A percentile compares a stretch with the other conserved stretches of the same genome.
Evolutionary conservation across 2,329 filamentous ascomycete genomes (phyloP).

Genomic region (Drechslerella dactyloides): DNA sequence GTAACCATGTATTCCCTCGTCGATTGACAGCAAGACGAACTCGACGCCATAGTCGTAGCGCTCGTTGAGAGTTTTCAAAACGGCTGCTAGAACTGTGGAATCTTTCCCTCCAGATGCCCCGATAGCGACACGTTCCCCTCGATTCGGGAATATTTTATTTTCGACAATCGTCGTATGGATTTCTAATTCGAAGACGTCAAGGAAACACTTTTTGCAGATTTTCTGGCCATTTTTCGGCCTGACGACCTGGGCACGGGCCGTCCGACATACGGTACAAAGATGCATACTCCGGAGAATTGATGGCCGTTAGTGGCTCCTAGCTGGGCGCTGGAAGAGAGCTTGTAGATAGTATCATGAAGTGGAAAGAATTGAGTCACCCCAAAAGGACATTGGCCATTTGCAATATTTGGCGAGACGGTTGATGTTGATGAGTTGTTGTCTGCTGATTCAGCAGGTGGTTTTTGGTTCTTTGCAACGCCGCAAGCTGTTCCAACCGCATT

Average conservation of each 20-base stretch:
- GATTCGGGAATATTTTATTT: slow-evolving; percentile 74
- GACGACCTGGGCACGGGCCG: slow-evolving; percentile 82
- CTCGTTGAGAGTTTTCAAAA: slow-evolving; percentile 92
- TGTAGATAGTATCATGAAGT: too few relatives aligned
- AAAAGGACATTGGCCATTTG: too few relatives aligned
- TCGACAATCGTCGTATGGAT: slow-evolving; percentile 89
- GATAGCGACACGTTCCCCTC: slow-evolving; percentile 87
- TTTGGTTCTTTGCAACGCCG: neutral
- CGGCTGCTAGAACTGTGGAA: slow-evolving; percentile 91
- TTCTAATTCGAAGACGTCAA: slow-evolving; percentile 86
- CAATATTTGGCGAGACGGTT: neutral
- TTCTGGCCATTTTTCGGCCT: slow-evolving; percentile 94
- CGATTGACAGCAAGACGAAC: slow-evolving; percentile 85
- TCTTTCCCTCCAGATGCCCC: slow-evolving; percentile 97
- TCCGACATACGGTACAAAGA: slow-evolving; percentile 77
- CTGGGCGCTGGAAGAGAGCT: neutral
- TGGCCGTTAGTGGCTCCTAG: neutral
- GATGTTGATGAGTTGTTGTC: neutral
- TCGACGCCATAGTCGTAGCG: slow-evolving; percentile 85
- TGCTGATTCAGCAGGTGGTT: neutral
- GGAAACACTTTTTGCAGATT: slow-evolving; percentile 88
- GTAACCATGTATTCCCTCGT: slow-evolving; percentile 97
- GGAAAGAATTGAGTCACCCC: too few relatives aligned
- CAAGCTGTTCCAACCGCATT: neutral
- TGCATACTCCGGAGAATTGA: slow-evolving; percentile 14